Base-by-base conservation (phyloP, 306 rosid genomes). In the Gastrolobium villosum region DNA sequence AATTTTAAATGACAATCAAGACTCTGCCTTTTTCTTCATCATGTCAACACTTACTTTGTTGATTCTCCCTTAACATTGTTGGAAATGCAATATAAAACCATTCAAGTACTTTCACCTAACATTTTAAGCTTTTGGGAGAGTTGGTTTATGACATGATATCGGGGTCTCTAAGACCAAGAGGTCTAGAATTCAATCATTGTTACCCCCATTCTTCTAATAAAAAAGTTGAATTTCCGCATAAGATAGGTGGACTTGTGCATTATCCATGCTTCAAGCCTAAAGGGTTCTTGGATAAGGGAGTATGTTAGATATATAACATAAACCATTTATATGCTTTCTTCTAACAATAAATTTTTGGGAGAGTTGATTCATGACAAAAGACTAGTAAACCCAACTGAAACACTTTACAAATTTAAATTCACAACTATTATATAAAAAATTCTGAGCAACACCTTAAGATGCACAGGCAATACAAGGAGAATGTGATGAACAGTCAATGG, bases 401-500 rank as follows among this genome's bases (percentile, higher is more conserved):
- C 2, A 10, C 28, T 10, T 15, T 36, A 63, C 2, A 30, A 75
- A 11, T 39, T 62, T n/a, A 14, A 30, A 65, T 14, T 26, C 35
- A 15, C 50, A 46, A 13, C 69, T 9, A 65, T 41, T 3, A 26
- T 36, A 56, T 20, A 10, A 56, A 39, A 37, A 69, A 36, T 36
- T 56, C 11, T 45, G 8, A 59, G 64, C 55, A 79, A 49, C 9
- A 61, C 65, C 37, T 11, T 3, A 36, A 59, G 36, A 69, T 56
- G 62, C 53, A 26, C 53, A 11, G 6, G 53, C 45, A 70, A 8
- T 44, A 48, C 9, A 66, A 37, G 0, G 76, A 79, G 20, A 13
- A 45, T 39, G 64, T 6, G 55, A 32, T 55, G 7, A 5, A 35
- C 70, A 57, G 30, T 50, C 62, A 5, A 77, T 11, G n/a, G 59